Evolutionary conservation across 116 monocot species (phyloP).

Genomic region (Cymodocea nodosa): DNA sequence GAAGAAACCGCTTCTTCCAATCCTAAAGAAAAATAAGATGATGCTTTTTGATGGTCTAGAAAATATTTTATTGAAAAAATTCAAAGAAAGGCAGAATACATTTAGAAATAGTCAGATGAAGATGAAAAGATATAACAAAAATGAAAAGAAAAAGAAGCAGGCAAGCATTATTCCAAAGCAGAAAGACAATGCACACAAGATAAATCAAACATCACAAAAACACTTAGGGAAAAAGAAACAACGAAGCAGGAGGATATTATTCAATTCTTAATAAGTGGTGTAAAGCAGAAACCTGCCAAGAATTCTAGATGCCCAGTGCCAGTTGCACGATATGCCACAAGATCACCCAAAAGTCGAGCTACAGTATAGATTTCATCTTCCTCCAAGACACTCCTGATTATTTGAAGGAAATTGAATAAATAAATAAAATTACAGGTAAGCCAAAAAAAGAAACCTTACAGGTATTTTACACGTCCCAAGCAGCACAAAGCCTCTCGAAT

Average conservation of each 20-base stretch:
- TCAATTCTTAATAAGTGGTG: too few species aligned
- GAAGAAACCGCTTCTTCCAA: too few species aligned
- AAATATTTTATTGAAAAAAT: too few species aligned
- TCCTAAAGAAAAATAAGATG: too few species aligned
- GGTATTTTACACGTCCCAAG: conserved; percentile 85
- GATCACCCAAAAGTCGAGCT: conserved; percentile 83
- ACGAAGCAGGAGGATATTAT: too few species aligned
- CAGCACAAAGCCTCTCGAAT: conserved; percentile 96
- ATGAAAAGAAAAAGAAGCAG: background rate
- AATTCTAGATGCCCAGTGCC: conserved; percentile 97
- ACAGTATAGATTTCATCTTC: conserved; percentile 98
- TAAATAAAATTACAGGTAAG: background rate
- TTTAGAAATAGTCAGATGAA: too few species aligned
- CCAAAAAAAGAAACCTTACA: conserved; percentile 31
- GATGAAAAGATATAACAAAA: background rate
- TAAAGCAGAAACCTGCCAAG: conserved; percentile 53
- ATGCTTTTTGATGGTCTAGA: too few species aligned
- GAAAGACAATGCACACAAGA: too few species aligned
- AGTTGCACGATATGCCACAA: conserved; percentile 94
- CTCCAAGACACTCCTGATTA: conserved; percentile 72
- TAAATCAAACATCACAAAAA: too few species aligned
- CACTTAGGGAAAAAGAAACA: too few species aligned
- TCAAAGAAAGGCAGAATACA: too few species aligned
- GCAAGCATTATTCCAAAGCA: background rate
- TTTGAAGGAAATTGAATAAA: conserved; percentile 4